These are phyloP conservation scores for Ammopiptanthus mongolicus DNA, from an alignment of 306 rosid species.

Conservation along the genomic window DNA sequence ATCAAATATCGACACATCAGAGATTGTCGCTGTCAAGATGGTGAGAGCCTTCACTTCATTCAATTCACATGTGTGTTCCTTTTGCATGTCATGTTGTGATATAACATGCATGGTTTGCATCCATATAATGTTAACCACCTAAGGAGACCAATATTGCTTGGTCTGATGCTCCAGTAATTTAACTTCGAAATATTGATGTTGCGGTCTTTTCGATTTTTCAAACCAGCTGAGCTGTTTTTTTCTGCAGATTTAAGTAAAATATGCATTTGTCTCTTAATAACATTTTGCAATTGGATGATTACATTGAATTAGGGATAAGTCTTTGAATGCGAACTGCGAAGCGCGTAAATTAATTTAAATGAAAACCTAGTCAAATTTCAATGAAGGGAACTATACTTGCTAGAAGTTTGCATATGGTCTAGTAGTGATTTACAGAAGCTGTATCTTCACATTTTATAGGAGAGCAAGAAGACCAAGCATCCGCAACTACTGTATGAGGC, in stretches of 20 bases:
- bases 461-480: constrained; percentile 59
- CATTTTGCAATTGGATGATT: neutral
- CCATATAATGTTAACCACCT: neutral
- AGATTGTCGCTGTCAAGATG: constrained; percentile 68
- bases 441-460: constrained; percentile 34
- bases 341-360: neutral
- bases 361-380: neutral
- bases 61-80: neutral
- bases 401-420: neutral
- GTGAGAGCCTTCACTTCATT: constrained; percentile 35
- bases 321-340: neutral
- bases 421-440: neutral
- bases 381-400: constrained; percentile 1
- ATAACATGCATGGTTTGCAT: neutral
- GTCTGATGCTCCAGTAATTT: neutral
- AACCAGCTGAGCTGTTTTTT: neutral
- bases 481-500: constrained; percentile 66
- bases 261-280: neutral
- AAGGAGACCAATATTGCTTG: neutral
- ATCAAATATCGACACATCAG: constrained; percentile 46
- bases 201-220: neutral
- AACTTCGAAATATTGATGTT: neutral
- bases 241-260: neutral
- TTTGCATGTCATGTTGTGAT: neutral
- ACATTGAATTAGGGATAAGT: neutral